These are phyloP conservation scores for Syzygium aqueum DNA, from an alignment of 345 rosid genomes.

Conservation along the genomic window DNA sequence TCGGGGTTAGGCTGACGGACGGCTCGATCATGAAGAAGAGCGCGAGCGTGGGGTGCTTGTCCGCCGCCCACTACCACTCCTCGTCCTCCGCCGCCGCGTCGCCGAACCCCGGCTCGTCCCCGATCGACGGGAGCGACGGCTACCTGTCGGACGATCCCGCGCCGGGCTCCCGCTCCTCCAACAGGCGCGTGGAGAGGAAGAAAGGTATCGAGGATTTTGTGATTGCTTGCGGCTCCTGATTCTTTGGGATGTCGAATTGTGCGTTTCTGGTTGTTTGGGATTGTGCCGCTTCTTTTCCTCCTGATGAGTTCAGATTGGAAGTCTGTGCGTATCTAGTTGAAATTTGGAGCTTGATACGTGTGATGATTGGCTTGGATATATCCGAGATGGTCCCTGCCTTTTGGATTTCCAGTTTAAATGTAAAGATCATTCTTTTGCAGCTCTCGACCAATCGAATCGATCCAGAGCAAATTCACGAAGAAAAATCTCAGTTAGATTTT, in stretches of 20 bases:
- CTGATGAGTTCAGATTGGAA: background rate
- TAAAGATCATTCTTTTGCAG: background rate
- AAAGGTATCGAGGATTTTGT: slow-evolving; percentile 39
- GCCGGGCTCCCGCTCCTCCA: slow-evolving; percentile 43
- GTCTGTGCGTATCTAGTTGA: background rate
- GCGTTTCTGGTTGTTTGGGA: background rate
- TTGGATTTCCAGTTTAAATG: background rate
- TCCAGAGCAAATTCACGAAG: background rate
- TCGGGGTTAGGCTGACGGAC: slow-evolving; percentile 84
- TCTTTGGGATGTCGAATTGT: background rate
- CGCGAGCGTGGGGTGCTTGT: slow-evolving; percentile 86
- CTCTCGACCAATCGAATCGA: background rate
- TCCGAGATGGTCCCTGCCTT: background rate
- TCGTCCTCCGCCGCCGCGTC: slow-evolving; percentile 67
- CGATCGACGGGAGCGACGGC: slow-evolving; percentile 26
- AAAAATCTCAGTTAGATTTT: background rate
- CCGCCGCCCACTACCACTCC: slow-evolving; percentile 51
- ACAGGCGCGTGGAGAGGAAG: slow-evolving; percentile 71
- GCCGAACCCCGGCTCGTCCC: slow-evolving; percentile 45
- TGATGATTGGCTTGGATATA: background rate
- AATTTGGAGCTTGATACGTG: background rate
- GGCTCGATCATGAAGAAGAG: slow-evolving; percentile 92
- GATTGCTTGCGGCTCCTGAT: background rate
- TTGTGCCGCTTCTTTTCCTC: background rate
- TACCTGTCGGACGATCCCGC: slow-evolving; percentile 47